phyloP scores from a whole-genome alignment of 345 rosid species.

The Trapa incisa region DNA sequence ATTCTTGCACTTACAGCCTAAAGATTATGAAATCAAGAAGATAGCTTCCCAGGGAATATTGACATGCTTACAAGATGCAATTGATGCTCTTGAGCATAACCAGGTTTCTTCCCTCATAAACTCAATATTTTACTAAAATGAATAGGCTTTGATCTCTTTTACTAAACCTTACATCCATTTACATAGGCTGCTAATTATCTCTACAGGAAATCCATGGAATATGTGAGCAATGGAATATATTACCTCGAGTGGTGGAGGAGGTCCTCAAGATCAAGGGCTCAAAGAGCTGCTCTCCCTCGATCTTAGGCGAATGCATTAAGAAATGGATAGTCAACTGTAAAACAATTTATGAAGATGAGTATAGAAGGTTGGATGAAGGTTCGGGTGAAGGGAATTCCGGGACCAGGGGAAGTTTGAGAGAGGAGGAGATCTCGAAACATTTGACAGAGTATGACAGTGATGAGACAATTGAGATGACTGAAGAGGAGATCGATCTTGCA shows the following conservation, averaged over 20 bases:
- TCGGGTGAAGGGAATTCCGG: conserved; percentile 10
- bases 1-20: conserved; percentile 33
- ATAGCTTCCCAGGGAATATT: conserved; percentile 82
- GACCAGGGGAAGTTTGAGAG: conserved; percentile 11
- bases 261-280: conserved; percentile 36
- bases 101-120: conserved; percentile 34
- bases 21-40: conserved; percentile 52
- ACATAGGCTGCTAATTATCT: background rate
- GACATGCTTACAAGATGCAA: conserved; percentile 81
- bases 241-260: conserved; percentile 75
- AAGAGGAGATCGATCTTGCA: conserved; percentile 65
- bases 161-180: background rate
- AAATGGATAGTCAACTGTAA: conserved; percentile 47
- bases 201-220: conserved; percentile 40
- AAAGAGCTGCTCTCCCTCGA: conserved; percentile 14
- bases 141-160: background rate
- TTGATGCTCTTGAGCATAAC: conserved; percentile 66
- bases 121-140: background rate
- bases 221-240: conserved; percentile 70
- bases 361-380: conserved; percentile 15
- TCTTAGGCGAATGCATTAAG: conserved; percentile 37
- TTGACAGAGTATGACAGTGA: conserved; percentile 54
- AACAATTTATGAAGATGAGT: conserved; percentile 44
- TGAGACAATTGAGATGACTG: conserved; percentile 83
- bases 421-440: conserved; percentile 16